A percentile compares a stretch with the other conserved stretches of the same genome.
Conservation (phyloP, 805 yeast genomes). For the Torulaspora microellipsoides region DNA sequence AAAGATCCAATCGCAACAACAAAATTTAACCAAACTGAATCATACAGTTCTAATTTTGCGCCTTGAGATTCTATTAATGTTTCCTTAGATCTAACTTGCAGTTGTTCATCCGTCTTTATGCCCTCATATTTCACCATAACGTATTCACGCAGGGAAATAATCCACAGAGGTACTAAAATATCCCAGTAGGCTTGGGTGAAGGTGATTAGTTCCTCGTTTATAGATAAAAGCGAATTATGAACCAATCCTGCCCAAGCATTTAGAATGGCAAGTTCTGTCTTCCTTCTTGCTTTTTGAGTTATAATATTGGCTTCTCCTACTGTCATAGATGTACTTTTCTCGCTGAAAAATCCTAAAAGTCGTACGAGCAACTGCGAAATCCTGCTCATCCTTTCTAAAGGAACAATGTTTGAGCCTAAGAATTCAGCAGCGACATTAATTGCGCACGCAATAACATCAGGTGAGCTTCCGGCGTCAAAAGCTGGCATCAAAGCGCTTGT, state of each 20-base stretch:
- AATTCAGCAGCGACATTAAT: conserved; percentile 74
- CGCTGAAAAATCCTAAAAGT: conserved; percentile 54
- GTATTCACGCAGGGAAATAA: conserved; percentile 65
- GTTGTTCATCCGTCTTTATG: conserved; percentile 26
- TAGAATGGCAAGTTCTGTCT: conserved; percentile 55
- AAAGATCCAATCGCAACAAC: conserved; percentile 70
- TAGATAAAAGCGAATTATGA: conserved; percentile 24
- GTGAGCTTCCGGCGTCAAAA: conserved; percentile 66
- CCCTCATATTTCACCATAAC: conserved; percentile 58
- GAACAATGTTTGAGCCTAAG: conserved; percentile 55
- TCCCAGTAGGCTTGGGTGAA: conserved; percentile 54
- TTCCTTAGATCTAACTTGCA: conserved; percentile 19
- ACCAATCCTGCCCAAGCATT: conserved; percentile 71
- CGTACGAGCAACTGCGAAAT: conserved; percentile 60
- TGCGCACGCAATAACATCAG: conserved; percentile 71
- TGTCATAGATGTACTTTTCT: conserved; percentile 34
- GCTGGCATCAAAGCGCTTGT: conserved; percentile 87
- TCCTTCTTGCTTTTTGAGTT: conserved; percentile 44
- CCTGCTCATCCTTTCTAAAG: conserved; percentile 46
- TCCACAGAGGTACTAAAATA: conserved; percentile 73
- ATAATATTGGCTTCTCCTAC: conserved; percentile 53
- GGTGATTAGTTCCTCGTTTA: conserved; percentile 41
- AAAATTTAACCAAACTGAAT: conserved; percentile 66
- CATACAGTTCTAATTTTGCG: conserved; percentile 34
- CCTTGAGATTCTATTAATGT: conserved; percentile 12